A percentile compares a stretch with the other conserved stretches of the same genome.
These are phyloP conservation scores for Claviceps cyperi DNA, from an alignment of 2,329 filamentous ascomycete species.

Conservation along the genomic window DNA sequence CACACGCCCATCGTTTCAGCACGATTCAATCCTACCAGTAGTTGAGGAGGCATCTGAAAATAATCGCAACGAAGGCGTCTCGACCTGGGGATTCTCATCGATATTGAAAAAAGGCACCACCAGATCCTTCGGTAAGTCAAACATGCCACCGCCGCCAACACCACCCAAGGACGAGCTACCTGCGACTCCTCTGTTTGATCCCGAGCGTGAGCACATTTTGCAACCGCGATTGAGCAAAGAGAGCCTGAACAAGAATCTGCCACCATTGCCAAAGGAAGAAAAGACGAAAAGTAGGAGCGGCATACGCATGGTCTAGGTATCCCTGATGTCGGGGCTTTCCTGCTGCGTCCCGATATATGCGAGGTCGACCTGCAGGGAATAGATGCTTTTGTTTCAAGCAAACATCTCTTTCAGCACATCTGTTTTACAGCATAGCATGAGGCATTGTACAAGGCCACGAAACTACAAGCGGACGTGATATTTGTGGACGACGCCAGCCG, in stretches of 20 bases:
- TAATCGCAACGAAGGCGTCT: constrained; percentile 32
- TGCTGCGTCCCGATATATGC: constrained; percentile 8
- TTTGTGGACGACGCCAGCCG: constrained; percentile 2
- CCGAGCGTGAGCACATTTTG: constrained; percentile 32
- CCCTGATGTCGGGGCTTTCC: constrained; percentile 8
- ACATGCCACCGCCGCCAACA: constrained; percentile 24
- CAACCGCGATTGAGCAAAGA: constrained; percentile 33
- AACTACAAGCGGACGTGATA: constrained; percentile 2
- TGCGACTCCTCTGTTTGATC: constrained; percentile 19
- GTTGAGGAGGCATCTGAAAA: constrained; percentile 83
- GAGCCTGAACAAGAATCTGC: constrained; percentile 46
- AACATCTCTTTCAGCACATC: constrained; percentile 1
- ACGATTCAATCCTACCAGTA: constrained; percentile 52
- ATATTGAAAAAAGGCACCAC: constrained; percentile 19
- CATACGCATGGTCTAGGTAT: constrained; percentile 19
- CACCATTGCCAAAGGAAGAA: constrained; percentile 34
- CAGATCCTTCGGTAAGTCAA: constrained; percentile 25
- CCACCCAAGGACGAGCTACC: constrained; percentile 16
- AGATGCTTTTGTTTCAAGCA: background rate
- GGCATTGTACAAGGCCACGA: background rate
- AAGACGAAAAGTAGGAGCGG: constrained; percentile 12
- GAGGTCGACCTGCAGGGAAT: background rate
- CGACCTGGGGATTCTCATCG: constrained; percentile 23
- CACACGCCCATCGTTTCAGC: constrained; percentile 43
- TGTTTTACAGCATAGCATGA: constrained; percentile 4